These are phyloP conservation scores for Cyclotella kingstonii DNA, from an alignment of 108 stramenopile species.

Conservation along the genomic window DNA sequence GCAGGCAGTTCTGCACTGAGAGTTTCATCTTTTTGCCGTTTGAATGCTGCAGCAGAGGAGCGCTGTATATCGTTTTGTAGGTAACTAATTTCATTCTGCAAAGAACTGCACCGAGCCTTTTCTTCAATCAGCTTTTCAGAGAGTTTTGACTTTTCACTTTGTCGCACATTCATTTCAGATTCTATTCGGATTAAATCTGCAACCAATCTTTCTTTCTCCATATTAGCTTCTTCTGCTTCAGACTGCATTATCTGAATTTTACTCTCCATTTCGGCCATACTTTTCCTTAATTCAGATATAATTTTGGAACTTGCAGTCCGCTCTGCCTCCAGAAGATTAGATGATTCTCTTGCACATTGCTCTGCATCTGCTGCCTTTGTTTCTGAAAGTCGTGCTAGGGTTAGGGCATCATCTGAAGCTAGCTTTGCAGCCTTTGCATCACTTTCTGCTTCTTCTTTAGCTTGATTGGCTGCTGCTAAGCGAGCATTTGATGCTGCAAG, in stretches of 20 bases:
- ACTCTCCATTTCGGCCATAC: conserved; percentile 34
- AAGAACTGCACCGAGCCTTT: conserved; percentile 27
- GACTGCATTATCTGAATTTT: conserved; percentile 15
- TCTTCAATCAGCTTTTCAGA: conserved; percentile 30
- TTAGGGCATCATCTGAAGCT: conserved; percentile 68
- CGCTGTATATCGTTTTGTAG: conserved; percentile 41
- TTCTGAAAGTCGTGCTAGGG: conserved; percentile 64
- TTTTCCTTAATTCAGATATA: conserved; percentile 42
- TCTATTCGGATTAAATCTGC: conserved; percentile 37
- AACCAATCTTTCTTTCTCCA: conserved; percentile 22
- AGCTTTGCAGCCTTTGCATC: conserved; percentile 75
- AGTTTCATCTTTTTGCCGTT: conserved; percentile 31
- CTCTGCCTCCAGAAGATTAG: conserved; percentile 14
- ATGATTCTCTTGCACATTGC: conserved; percentile 40
- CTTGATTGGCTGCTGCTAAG: conserved; percentile 73
- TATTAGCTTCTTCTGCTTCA: conserved; percentile 29
- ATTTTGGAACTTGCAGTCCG: conserved; percentile 20
- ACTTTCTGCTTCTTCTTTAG: conserved; percentile 84
- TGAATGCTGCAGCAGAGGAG: conserved; percentile 42
- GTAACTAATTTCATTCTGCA: conserved; percentile 35
- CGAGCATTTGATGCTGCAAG: conserved; percentile 75
- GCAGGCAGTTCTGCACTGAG: conserved; percentile 5
- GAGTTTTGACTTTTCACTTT: conserved; percentile 25
- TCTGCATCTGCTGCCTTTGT: conserved; percentile 52
- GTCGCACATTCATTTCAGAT: conserved; percentile 13